Evolutionary conservation across 495 filamentous ascomycete genomes (phyloP), one percentile per base, ranked within the genome.

Genomic region (Penicillium psychrofluorescens): DNA sequence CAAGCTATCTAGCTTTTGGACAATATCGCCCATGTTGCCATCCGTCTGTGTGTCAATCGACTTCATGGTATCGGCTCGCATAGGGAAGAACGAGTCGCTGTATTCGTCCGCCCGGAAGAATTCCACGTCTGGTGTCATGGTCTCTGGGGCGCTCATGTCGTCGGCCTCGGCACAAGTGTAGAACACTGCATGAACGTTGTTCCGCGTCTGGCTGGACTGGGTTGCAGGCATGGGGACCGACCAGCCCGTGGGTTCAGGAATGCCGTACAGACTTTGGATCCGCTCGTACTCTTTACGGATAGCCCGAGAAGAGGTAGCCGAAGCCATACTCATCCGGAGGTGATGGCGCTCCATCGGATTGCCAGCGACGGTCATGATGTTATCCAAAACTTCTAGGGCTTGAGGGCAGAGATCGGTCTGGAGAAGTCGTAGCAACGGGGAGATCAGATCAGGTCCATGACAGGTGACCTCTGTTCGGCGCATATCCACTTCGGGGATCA

Each of bases 131-230:
- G 90, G 84, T 0, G 88, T 89, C 41, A 81, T 76, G 2, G 75
- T 74, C n/a, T 83, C 72, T 38, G 77, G 71, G 11, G 64, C 62
- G 38, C 77, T 71, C 49, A 71, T 64, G 38, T 70, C 68, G 42
- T 87, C 84, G 16, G 78, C 75, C 39, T 80, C 73, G 0, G 77
- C 64, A 48, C 91, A 95, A 40, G 88, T 95, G 61, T 95, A 92
- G 62, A 95, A 95, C 4, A 92, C 90, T 0, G 90, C 88, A 53
- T 96, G 90, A n/a, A 97, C 90, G 56, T 97, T 97, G 43, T 81
- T 76, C 31, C 90, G 76, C 9, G 91, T 96, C 34, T 78, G 80
- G 38, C 79, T 80, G 2, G 90, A 89, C 63, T 95, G 88, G 38
- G 83, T 82, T 3, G 90, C 90, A 13, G 92, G 92, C 64, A 91